A percentile compares a stretch with the other conserved stretches of the same genome.
Evolutionary conservation across 1,139 yeast genomes (phyloP).

Genomic region (Magnusiomyces clavatus): DNA sequence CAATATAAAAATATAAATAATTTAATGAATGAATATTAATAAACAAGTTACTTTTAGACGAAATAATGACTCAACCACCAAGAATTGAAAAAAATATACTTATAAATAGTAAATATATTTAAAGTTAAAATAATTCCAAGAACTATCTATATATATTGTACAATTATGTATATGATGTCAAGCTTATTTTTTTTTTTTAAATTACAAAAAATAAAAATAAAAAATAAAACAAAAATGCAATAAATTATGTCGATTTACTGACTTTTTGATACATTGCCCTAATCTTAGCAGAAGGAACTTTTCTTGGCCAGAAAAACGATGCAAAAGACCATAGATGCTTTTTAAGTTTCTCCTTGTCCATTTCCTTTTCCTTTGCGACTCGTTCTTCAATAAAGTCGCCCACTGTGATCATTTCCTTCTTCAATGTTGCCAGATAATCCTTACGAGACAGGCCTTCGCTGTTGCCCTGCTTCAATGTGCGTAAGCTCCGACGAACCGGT

Average conservation of each 20-base stretch:
- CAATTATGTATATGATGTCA: no score
- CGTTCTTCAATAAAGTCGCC: conserved; percentile 59
- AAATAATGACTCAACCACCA: no score
- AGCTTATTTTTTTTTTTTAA: neutral
- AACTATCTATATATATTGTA: no score
- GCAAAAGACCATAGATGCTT: conserved; percentile 91
- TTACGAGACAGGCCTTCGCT: conserved; percentile 66
- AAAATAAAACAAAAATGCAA: neutral
- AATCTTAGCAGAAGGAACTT: conserved; percentile 66
- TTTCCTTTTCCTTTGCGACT: conserved; percentile 17
- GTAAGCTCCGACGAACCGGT: conserved; percentile 68
- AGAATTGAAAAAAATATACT: no score
- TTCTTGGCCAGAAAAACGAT: conserved; percentile 86
- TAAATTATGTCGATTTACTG: conserved; percentile 4
- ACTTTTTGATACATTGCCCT: conserved; percentile 74
- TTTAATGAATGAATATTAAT: no score
- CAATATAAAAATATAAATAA: no score
- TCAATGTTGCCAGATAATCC: conserved; percentile 74
- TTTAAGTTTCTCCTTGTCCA: conserved; percentile 37
- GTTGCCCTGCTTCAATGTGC: conserved; percentile 69
- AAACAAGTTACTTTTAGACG: no score
- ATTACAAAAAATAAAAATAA: conserved; percentile 1
- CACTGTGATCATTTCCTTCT: conserved; percentile 65
- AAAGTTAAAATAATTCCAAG: no score
- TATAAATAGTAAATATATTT: no score